Evolutionary conservation across 768 basidiomycete genomes (phyloP), one percentile per base, ranked within the genome.

Genomic region (Trametes meyenii): DNA sequence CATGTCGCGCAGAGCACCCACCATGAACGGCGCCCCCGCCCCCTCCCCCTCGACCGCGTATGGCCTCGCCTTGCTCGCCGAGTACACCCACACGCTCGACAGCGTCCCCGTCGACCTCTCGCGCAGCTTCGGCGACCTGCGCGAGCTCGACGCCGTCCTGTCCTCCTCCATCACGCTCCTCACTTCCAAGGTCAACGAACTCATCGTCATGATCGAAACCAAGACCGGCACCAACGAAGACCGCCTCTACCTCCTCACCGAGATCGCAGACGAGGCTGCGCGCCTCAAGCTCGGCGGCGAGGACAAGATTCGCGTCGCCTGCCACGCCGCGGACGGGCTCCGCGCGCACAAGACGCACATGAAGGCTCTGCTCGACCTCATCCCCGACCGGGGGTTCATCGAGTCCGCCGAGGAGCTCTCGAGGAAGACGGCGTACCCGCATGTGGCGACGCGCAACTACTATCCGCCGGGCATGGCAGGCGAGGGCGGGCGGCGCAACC

Each of bases 111-210:
- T 91, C 64, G 94, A 97, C 76, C 87, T 99, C 75, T 96, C 96
- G 13, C 88, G 93, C 74, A 89, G 87, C 75, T 92, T 97, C 74
- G 92, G 90, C 12, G 97, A 99, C 81, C 86, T 99, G 55, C 92
- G 95, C 65, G 97, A 99, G 77, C 91, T 99, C 76, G 97, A 98
- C 75, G 97, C 96, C 59, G 97, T 99, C 61, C 85, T 99, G 67
- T 95, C 94, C 67, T 81, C 90, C 45, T 93, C 93, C 63, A 90
- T 96, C 75, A 73, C 85, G 65, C 80, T 84, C 66, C 89, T 99
- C 71, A 94, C 90, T 60, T 67, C 81, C 46, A 94, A 94, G 75
- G 88, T 98, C 65, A 81, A 84, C 59, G 72, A 74, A 40, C 88
- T 99, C 66, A 89, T 87, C 42, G 71, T 78, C 60, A 86, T 92